A percentile compares a stretch with the other conserved stretches of the same genome.
Conservation (phyloP, 306 rosid genomes). For the Luffa aegyptiaca region DNA sequence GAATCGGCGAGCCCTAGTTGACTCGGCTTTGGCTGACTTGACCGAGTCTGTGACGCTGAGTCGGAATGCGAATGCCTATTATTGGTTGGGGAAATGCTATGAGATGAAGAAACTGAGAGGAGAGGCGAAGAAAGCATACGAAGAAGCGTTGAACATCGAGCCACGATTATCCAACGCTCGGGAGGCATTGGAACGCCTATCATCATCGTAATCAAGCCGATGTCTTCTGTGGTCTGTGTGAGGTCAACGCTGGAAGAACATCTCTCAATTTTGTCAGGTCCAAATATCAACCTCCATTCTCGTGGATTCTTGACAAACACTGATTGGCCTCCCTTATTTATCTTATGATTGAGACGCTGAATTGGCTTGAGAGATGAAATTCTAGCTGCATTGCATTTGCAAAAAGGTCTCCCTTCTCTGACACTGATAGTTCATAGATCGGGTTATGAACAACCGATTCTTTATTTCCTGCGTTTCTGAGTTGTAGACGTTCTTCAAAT, state of each 20-base stretch:
- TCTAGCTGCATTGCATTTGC: neutral
- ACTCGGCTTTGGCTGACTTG: conserved; percentile 58
- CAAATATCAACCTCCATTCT: neutral
- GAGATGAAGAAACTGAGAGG: conserved; percentile 58
- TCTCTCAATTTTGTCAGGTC: neutral
- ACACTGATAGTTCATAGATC: neutral
- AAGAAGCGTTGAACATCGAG: conserved; percentile 50
- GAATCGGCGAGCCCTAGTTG: conserved; percentile 30
- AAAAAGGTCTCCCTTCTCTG: neutral
- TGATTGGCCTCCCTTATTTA: neutral
- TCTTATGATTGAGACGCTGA: neutral
- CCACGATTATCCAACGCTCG: conserved; percentile 33
- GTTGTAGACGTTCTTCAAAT: neutral
- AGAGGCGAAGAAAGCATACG: conserved; percentile 64
- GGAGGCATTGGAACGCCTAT: conserved; percentile 50
- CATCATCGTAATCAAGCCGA: conserved; percentile 20
- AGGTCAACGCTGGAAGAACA: neutral
- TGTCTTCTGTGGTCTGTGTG: neutral
- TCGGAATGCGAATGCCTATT: conserved; percentile 44
- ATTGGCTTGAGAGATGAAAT: neutral
- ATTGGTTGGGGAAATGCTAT: conserved; percentile 61
- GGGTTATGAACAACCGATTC: neutral
- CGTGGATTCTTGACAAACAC: neutral
- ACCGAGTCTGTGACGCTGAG: conserved; percentile 44
- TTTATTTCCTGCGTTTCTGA: neutral